Percentiles rank a stretch among this genome's conserved stretches.
These are phyloP conservation scores for Ophiosphaerella herpotricha DNA, from an alignment of 2,329 filamentous ascomycete genomes.

Conservation along the genomic window DNA sequence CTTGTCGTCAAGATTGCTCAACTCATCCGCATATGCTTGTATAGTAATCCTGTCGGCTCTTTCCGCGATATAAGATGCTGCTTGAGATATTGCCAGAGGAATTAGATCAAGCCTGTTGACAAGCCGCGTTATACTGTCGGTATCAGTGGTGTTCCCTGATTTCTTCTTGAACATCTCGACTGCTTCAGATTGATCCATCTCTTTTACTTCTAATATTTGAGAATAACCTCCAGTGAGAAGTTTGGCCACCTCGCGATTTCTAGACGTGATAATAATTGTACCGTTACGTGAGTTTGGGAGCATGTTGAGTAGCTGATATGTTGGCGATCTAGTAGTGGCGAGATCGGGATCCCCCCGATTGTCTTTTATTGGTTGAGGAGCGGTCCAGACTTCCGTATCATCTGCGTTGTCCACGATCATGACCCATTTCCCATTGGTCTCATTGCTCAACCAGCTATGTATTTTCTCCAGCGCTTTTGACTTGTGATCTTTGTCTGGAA, in stretches of 20 bases:
- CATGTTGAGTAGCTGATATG: constrained; percentile 6
- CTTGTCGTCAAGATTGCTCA: constrained; percentile 29
- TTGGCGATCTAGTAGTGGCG: too few species aligned
- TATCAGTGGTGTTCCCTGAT: not conserved
- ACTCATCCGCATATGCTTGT: not conserved
- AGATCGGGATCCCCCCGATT: not conserved
- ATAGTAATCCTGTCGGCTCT: not conserved
- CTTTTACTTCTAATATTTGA: constrained; percentile 9
- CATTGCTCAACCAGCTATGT: constrained; percentile 27
- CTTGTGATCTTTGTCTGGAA: constrained; percentile 23
- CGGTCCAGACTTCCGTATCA: constrained; percentile 15
- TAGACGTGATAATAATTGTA: constrained; percentile 17
- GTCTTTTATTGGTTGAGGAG: not conserved
- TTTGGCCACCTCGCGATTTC: constrained; percentile 18
- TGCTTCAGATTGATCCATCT: constrained; percentile 21
- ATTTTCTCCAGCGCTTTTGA: constrained; percentile 24
- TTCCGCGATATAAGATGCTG: constrained; percentile 31
- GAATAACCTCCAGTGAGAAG: constrained; percentile 19
- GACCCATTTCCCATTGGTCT: constrained; percentile 30
- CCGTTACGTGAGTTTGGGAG: constrained; percentile 16
- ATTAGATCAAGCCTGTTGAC: constrained; percentile 21
- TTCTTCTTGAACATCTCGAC: constrained; percentile 12
- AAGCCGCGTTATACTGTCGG: not conserved
- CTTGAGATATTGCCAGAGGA: constrained; percentile 20
- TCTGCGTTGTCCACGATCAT: constrained; percentile 42